Evolutionary conservation across 495 filamentous ascomycete species (phyloP).

Genomic region (Amorphotheca resinae): DNA sequence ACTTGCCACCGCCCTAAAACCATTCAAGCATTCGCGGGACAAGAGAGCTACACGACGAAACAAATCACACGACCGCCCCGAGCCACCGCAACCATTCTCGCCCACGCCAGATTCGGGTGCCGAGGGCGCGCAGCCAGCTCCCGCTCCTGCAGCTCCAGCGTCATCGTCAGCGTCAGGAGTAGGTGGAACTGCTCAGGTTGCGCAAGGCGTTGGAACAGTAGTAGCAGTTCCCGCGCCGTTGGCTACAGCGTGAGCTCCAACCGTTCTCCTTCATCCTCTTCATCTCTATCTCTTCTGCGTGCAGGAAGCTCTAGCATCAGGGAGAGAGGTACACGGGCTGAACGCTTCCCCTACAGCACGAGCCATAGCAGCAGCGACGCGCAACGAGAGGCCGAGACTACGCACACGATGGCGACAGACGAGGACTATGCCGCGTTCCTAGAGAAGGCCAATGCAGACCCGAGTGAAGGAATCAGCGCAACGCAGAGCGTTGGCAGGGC

Average conservation of each 20-base stretch:
- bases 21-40: conserved; percentile 4
- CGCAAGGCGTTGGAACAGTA: neutral
- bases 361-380: neutral
- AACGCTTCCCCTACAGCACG: neutral
- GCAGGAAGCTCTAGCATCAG: neutral
- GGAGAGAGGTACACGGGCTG: too few relatives aligned
- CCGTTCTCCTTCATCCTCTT: too few relatives aligned
- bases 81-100: conserved; percentile 11
- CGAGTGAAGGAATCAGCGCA: conserved; percentile 29
- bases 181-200: neutral
- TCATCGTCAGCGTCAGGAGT: neutral
- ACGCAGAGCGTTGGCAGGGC: conserved; percentile 13
- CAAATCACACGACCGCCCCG: neutral
- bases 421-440: conserved; percentile 71
- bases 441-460: conserved; percentile 69
- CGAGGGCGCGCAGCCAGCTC: conserved; percentile 10
- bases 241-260: too few relatives aligned
- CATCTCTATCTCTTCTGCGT: neutral
- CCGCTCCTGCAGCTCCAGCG: conserved; percentile 2
- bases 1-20: conserved; percentile 1
- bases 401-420: conserved; percentile 63
- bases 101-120: neutral
- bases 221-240: conserved; percentile 8
- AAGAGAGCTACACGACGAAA: conserved; percentile 6
- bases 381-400: neutral